A percentile compares a stretch with the other conserved stretches of the same genome.
These are phyloP conservation scores for Aspergillus quadrilineatus DNA, from an alignment of 2,329 filamentous ascomycete genomes.

Conservation along the genomic window DNA sequence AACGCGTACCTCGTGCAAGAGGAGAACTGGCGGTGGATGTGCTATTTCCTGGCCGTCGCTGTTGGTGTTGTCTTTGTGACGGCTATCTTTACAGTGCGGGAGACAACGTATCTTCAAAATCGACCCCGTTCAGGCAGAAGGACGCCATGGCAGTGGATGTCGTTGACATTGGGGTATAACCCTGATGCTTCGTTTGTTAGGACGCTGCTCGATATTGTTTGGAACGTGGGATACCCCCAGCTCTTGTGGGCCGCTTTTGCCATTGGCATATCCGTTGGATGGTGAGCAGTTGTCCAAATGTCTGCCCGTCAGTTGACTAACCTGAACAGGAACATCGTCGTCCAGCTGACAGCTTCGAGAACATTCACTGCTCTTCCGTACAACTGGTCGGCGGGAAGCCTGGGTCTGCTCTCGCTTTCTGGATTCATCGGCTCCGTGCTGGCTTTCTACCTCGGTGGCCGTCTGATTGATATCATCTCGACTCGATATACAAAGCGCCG, in stretches of 20 bases:
- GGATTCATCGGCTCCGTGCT: conserved; percentile 27
- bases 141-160: conserved; percentile 23
- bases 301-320: neutral
- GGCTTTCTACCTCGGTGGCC: conserved; percentile 29
- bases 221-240: conserved; percentile 26
- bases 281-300: conserved; percentile 13
- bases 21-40: conserved; percentile 28
- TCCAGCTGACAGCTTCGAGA: conserved; percentile 28
- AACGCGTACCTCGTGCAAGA: conserved; percentile 28
- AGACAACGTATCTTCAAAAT: conserved; percentile 21
- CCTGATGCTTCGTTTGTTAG: conserved; percentile 26
- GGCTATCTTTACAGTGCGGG: conserved; percentile 24
- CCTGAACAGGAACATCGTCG: conserved; percentile 29
- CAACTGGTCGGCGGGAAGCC: conserved; percentile 24
- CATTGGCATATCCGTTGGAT: conserved; percentile 29
- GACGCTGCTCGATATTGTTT: conserved; percentile 24
- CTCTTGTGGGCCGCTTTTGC: conserved; percentile 28
- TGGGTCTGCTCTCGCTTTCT: conserved; percentile 28
- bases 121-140: conserved; percentile 10
- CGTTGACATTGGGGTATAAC: conserved; percentile 22
- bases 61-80: conserved; percentile 21
- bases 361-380: conserved; percentile 30
- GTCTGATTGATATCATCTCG: conserved; percentile 30
- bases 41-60: conserved; percentile 26
- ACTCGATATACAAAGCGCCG: conserved; percentile 24